These are phyloP conservation scores for Diutina mesorugosa DNA, from an alignment of 1,139 yeast genomes.

Conservation along the genomic window DNA sequence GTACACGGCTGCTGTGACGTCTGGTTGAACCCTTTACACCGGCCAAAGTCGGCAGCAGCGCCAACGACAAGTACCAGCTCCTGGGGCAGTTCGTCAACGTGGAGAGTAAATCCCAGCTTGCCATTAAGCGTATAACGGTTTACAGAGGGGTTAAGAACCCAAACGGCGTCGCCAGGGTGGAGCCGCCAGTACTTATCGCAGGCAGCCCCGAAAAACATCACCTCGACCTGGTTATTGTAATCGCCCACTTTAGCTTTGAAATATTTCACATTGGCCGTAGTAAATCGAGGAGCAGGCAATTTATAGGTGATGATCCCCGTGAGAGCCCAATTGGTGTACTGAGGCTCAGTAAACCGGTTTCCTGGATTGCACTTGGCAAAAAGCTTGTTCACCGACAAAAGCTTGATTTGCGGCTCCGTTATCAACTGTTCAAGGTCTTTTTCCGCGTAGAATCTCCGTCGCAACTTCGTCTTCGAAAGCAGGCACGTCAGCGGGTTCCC, in stretches of 20 bases:
- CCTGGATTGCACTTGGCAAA: slow-evolving; percentile 47
- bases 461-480: neutral
- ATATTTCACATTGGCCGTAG: slow-evolving; percentile 31
- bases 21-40: slow-evolving; percentile 38
- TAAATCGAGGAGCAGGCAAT: slow-evolving; percentile 31
- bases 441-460: neutral
- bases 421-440: slow-evolving; percentile 13
- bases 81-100: neutral
- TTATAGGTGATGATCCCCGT: slow-evolving; percentile 56
- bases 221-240: slow-evolving; percentile 40
- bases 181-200: slow-evolving; percentile 63
- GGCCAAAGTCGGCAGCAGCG: slow-evolving; percentile 52
- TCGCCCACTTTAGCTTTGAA: slow-evolving; percentile 57
- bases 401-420: slow-evolving; percentile 24
- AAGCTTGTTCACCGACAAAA: slow-evolving; percentile 42
- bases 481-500: neutral
- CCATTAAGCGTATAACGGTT: slow-evolving; percentile 7
- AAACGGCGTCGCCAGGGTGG: slow-evolving; percentile 60
- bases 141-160: slow-evolving; percentile 62
- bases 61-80: slow-evolving; percentile 60
- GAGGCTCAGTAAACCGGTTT: slow-evolving; percentile 59
- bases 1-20: slow-evolving; percentile 25
- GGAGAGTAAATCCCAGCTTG: slow-evolving; percentile 40
- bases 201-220: slow-evolving; percentile 57
- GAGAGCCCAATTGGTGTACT: slow-evolving; percentile 62